Base-by-base conservation (phyloP, 495 filamentous ascomycete species). In the Jackrogersella minutella region DNA sequence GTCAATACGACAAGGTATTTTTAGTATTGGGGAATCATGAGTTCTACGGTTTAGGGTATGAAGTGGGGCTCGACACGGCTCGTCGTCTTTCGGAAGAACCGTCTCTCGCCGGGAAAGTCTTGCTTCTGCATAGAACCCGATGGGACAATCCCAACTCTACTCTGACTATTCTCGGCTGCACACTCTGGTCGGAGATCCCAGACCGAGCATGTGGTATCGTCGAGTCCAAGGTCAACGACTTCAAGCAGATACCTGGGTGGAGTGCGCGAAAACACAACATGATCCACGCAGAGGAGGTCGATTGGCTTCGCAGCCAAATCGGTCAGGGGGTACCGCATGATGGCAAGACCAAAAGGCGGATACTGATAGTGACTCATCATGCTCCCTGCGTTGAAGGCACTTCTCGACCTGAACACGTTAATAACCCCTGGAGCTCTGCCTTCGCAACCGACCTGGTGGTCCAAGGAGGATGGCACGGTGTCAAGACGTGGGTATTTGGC, bases 21-120 rank as follows among this genome's bases (percentile, higher is more conserved):
- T 75, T 87, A 1, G 75, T 87, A 0, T 79, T 85, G 8, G 87
- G 86, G 0, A 87, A 86, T 57, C 84, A 88, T 60, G 85, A 88
- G 64, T 87, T 88, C 74, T 85, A 86, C 68, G 78, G 80, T 36
- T 53, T 74, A 0, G 68, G 73, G 7, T 77, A 77, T 34, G 54
- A 59, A 2, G 64, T 71, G 11, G 83, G 76, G 6, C 57, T 88
- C 1, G 62, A 73, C 31, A 74, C 71, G 0, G 86, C 85, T 1
- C 67, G 52, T 41, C 60, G 73, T 5, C 76, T 87, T 14, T 73
- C 80, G 57, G 51, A 69, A 9, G 84, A 88, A 65, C 73, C 76
- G 8, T 73, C 17, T 9, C 66, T 87, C 1, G 70, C 76, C 3
- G 75, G 76, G 5, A 77, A 77, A 11, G 68, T 88, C 0, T 62